Base-by-base conservation (phyloP, 2,329 filamentous ascomycete genomes). In the Penicillium sp. region DNA sequence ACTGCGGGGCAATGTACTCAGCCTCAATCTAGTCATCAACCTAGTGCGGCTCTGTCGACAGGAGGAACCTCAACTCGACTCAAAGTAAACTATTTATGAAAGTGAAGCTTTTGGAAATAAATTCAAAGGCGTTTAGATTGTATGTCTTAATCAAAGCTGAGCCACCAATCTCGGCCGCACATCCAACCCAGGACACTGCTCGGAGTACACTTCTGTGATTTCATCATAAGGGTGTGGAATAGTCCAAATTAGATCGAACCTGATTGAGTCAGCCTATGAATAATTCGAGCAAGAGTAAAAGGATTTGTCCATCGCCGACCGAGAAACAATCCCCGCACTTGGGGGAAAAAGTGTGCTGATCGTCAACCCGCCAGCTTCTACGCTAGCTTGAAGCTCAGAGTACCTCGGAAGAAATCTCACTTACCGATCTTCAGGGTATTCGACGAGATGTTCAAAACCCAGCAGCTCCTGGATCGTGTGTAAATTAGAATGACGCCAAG, bases 181-280 rank as follows among this genome's bases (percentile, higher is more conserved):
- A 57, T 69, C 67, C 15, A 69, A 50, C 1, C 52, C 61, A 26
- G 65, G 60, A 47, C 67, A 69, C 2, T 49, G 34, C 43, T 69
- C 67, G 12, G 63, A 65, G 28, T 47, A 31, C 12, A 66, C 52
- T 23, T 58, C 49, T 6, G 63, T 68, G 29, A 69, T 52, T n/a
- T 62, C 60, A 18, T 59, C 36, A 52, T 65, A 69, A 3, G 67
- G 65, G 41, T 53, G 65, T 4, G 65, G 64, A 36, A 64, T 59
- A 1, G 60, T 68, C 67, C 66, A 69, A 26, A 67, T 64, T 5
- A 69, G 34, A 36, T 69, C 67, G 33, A 62, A 69, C 18, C 67
- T 69, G 46, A 26, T 10, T n/a, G 16, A 36, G 21, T 42, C 21
- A 49, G 41, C 38, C 42, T 21, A 28, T 26, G n/a, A 42, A 28